Evolutionary conservation across 371 early-diverging fungal genomes (phyloP), one percentile per base, ranked within the genome.

Genomic region (Mortierella polycephala): DNA sequence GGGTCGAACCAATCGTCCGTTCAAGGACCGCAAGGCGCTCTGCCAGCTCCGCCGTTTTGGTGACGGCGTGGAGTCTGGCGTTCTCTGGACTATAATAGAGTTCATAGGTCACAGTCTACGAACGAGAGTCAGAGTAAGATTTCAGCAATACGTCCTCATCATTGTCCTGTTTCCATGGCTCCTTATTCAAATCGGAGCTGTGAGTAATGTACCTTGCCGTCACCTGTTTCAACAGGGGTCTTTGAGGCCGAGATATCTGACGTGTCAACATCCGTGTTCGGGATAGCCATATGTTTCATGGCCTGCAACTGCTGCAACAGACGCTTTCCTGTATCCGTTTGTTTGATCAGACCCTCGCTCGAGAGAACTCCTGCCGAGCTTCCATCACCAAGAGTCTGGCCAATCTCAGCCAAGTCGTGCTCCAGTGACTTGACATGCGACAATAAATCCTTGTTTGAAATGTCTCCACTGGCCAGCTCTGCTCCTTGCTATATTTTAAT

Each of bases 11-110:
- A 40, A 97, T 83, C 6, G 94, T 76, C 42, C 85, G 87, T 65
- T 97, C 97, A 51, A 97, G 83, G 46, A 83, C 82, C 9, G 95
- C 88, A 54, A 97, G 86, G 37, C 97, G 92, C 20, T 89, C 85
- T 72, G 96, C 96, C 20, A 97, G 81, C 39, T 89, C 89, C 10
- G 88, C 79, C 20, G 91, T 63, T 64, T 92, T 89, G 55, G 87
- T 83, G 44, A 88, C 85, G 41, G 88, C 87, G 44, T 87, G 85
- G 57, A 88, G 67, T 57, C 86, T 84, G 10, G 87, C 86, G 37
- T 88, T 83, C 40, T 90, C 89, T 16, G 94, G 94, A 58, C 90
- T 90, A 82, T 92, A 92, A 69, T 82, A 91, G 9, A 94, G 86
- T 63, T 95, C 94, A 75, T 94, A 93, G 12, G 92, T 93, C 30